Percentiles rank a stretch among this genome's conserved stretches.
These are phyloP conservation scores for Didymosphaeria variabile DNA, from an alignment of 2,329 filamentous ascomycete genomes.

Conservation along the genomic window DNA sequence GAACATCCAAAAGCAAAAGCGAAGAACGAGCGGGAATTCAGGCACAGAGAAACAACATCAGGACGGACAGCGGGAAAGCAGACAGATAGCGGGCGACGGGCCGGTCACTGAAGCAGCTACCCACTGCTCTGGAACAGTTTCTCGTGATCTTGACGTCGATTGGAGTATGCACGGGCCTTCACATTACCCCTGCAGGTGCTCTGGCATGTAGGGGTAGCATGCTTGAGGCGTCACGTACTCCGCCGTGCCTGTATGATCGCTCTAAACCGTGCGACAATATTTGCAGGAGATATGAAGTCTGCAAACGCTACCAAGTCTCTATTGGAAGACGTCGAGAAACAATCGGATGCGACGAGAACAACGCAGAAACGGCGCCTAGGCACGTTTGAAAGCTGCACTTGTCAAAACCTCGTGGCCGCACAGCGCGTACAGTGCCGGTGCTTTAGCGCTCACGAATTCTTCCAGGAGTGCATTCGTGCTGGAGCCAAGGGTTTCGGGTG, in stretches of 20 bases:
- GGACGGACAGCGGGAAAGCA: constrained; percentile 11
- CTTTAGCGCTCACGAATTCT: constrained; percentile 7
- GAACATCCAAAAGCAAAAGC: constrained; percentile 10
- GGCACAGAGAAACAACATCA: constrained; percentile 14
- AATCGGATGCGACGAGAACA: not conserved
- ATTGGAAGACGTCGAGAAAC: constrained; percentile 21
- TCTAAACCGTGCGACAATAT: constrained; percentile 32
- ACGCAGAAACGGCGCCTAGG: constrained; percentile 9
- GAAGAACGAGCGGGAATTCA: constrained; percentile 12
- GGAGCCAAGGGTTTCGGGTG: constrained; percentile 9
- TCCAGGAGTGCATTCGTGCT: constrained; percentile 1
- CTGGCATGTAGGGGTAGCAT: constrained; percentile 23
- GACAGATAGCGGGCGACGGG: constrained; percentile 7
- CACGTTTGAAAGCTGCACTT: constrained; percentile 19
- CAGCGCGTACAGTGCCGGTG: constrained; percentile 19
- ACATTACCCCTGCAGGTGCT: constrained; percentile 24
- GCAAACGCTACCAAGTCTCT: constrained; percentile 1
- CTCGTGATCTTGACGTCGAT: constrained; percentile 10
- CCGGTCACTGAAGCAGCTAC: constrained; percentile 12
- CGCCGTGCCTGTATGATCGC: constrained; percentile 31
- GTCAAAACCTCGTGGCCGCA: constrained; percentile 27
- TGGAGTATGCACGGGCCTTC: constrained; percentile 15
- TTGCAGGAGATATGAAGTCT: constrained; percentile 27
- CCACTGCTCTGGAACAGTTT: constrained; percentile 11
- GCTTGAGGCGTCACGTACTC: constrained; percentile 20